Evolutionary conservation across 129 eudicot genomes (phyloP), one percentile per base, ranked within the genome.

Genomic region (Flaveria ramosissima): DNA sequence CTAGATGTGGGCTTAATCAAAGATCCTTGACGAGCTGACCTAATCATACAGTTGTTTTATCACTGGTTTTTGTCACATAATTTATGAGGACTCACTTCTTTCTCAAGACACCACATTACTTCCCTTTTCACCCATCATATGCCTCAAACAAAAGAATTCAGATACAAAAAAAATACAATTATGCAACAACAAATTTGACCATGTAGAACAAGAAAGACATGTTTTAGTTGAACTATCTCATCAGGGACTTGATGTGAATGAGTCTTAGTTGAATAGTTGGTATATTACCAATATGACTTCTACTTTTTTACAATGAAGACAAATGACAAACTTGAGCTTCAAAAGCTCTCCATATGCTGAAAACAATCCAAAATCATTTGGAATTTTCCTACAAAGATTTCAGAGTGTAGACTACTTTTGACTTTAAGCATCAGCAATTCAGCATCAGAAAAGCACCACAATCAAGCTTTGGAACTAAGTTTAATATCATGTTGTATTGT

Each of bases 401-500:
- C 10, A 27, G 32, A 52, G 64, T 52, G 17, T 13, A 61, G 64
- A 52, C 30, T 30, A 30, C 64, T 71, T 52, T 52, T 30, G 16
- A 71, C 47, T 51, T 71, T 27, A 4, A 56, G 68, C 47, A 41
- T 14, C 39, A 23, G 50, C 66, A 74, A 24, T 57, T 14, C 39
- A 23, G 50, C 66, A 74, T 45, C 70, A 42, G 27, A 21, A 59
- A 43, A 13, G 12, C 32, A 26, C 3, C 19, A 2, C 68, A 60
- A 5, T 73, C 78, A 59, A 59, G 69, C 78, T 74, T 60, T 26
- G 24, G 19, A 61, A 61, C 42, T 42, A 73, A 59, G 24, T 43
- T 60, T 13, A 20, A 20, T 20, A 1, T 73, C 36, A 1, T 47
- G 7, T 23, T 21, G 65, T 50, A 15, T 23, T 47, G 7, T 23